phyloP scores from a whole-genome alignment of 306 rosid species.

The Erythrophleum fordii region DNA sequence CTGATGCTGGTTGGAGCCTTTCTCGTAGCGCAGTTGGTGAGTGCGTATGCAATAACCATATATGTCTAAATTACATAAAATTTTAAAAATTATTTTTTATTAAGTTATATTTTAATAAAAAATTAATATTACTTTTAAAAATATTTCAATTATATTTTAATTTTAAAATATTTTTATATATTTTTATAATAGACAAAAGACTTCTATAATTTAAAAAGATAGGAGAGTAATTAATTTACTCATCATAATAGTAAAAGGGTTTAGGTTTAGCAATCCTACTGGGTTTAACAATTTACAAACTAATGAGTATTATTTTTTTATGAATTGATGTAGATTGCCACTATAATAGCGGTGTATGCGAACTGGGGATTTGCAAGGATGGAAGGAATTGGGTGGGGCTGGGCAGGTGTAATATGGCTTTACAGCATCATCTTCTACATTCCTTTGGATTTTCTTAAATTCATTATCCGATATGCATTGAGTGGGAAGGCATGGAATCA shows the following conservation, averaged over 20 bases:
- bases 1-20: constrained; percentile 63
- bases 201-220: too few relatives aligned
- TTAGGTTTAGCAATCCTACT: background rate
- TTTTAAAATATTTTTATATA: too few relatives aligned
- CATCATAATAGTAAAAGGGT: too few relatives aligned
- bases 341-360: constrained; percentile 78
- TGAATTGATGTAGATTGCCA: constrained; percentile 57
- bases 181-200: too few relatives aligned
- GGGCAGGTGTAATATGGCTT: constrained; percentile 92
- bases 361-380: constrained; percentile 79
- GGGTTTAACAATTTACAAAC: background rate
- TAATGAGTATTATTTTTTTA: background rate
- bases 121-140: too few relatives aligned
- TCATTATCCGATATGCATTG: constrained; percentile 67
- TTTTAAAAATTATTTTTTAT: too few relatives aligned
- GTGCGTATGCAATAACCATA: background rate
- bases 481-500: constrained; percentile 90
- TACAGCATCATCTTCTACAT: constrained; percentile 74
- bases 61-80: too few relatives aligned
- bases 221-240: too few relatives aligned
- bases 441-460: constrained; percentile 76
- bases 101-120: too few relatives aligned
- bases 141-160: too few relatives aligned
- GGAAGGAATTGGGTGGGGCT: constrained; percentile 86
- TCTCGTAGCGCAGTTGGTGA: constrained; percentile 73